Evolutionary conservation across 331 rosid species (phyloP), one percentile per base, ranked within the genome.

Genomic region (Acacia concinna): DNA sequence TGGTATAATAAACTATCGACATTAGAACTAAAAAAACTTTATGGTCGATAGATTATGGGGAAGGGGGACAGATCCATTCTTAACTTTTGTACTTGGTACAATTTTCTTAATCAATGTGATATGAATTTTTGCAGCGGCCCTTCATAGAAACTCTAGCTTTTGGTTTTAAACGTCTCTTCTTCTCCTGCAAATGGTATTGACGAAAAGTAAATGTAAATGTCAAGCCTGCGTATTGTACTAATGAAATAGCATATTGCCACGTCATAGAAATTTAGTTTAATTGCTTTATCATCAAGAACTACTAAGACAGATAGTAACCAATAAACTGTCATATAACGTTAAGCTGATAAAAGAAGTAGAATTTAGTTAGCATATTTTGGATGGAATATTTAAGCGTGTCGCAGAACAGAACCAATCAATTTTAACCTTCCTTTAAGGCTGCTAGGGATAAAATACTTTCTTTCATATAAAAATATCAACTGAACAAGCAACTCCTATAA

Each of bases 161-260:
- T 44, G 56, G 44, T 77, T 88, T 85, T 68, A 76, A 51, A 82
- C 59, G 47, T 77, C 81, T 84, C 56, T 40, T 81, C 93, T 83
- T 88, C 81, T 32, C 85, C 94, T 86, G 82, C 68, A 78, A 31
- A 38, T 69, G 74, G 18, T 12, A 65, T 79, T 30, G 65, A 65
- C 66, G 8, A 80, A 78, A 41, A 68, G n/a, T 21, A 54, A 68
- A 21, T 4, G 67, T 46, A 32, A 27, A 35, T 51, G 59, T 69
- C 78, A 64, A 37, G 32, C 17, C 27, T 69, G 9, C 14, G 68
- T 28, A 78, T 21, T 69, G 43, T 71, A 60, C 73, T 46, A 46
- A 1, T 27, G n/a, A 64, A 37, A 51, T 66, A 6, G 1, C 65
- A 37, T 35, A 70, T 1, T 52, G 43, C 28, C 21, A 62, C 51